Base-by-base conservation (phyloP, 2,329 filamentous ascomycete species). In the Diaporthe nobilis region DNA sequence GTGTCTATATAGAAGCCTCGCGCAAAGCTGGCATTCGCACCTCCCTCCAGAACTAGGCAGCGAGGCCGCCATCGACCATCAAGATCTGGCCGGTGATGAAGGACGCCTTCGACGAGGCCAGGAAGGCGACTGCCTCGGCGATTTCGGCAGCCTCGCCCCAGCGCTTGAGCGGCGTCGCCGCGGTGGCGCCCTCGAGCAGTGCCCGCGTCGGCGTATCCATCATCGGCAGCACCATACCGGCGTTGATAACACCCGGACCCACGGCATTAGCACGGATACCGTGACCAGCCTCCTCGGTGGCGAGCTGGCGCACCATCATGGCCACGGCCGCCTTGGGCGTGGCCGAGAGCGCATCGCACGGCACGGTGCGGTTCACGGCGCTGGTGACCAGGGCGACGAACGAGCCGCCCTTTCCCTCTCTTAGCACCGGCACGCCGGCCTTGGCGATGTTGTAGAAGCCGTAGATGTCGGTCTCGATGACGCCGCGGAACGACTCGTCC, bases 1-100 rank as follows among this genome's bases (percentile, higher is more conserved):
- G 37, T 44, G 37, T 63, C 39, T 31, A 44, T 63, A 63, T 20
- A 42, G 13, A 44, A 63, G 37, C 39, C 60, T 31, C 37, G n/a
- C 60, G n/a, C 39, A 61, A 61, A 25, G 22, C 12, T 22, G 17
- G 15, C 17, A 49, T 31, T 17, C 37, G 37, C 37, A 7, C 31
- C 31, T 53, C n/a, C 47, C 31, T 20, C n/a, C 12, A 31, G 47
- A 53, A 42, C 34, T 68, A 68, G 47, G 65, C 65, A 42, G 65
- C 47, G 34, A 68, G 65, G 42, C 79, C 79, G 5, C 79, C 79
- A 22, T 80, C 79, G 42, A 80, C 75, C 57, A 74, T 77, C 44
- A 80, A 51, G 4, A 77, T 74, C 75, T 80, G 79, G 7, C 79
- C 79, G 3, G 79, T 80, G 44, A 80, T 71, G 58, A 71, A 80